A percentile compares a stretch with the other conserved stretches of the same genome.
Conservation (phyloP, 192 early-diverging fungal genomes). For the Umbelopsis isabellina region DNA sequence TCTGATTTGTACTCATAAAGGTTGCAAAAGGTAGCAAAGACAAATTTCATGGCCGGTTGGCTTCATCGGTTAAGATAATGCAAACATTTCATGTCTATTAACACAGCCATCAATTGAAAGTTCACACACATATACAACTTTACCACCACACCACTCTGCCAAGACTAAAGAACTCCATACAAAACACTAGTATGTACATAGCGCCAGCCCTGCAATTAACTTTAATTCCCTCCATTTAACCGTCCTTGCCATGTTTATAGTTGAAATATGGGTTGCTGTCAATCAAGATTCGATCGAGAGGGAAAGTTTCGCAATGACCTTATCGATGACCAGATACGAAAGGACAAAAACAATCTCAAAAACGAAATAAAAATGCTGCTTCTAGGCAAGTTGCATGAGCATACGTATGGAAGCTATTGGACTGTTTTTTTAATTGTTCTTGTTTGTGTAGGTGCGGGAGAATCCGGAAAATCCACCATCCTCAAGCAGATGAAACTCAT, state of each 20-base stretch:
- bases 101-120: not conserved
- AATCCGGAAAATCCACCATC: conserved; percentile 96
- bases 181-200: no score
- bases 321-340: conserved; percentile 87
- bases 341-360: conserved; percentile 77
- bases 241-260: not conserved
- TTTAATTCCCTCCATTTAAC: not conserved
- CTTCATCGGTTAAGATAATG: no score
- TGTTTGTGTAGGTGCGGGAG: conserved; percentile 77
- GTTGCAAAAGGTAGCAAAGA: not conserved
- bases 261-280: conserved; percentile 82
- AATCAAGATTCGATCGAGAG: conserved; percentile 85
- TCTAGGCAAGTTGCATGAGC: conserved; percentile 56
- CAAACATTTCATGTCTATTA: not conserved
- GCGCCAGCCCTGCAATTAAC: not conserved
- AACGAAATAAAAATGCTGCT: conserved; percentile 98
- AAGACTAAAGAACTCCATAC: not conserved
- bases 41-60: no score
- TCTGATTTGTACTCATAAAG: not conserved
- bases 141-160: no score
- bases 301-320: conserved; percentile 84
- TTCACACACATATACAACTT: not conserved
- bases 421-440: no score
- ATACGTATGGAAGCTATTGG: no score
- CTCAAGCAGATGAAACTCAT: conserved; percentile 98